Evolutionary conservation across 495 filamentous ascomycete genomes (phyloP).

Genomic region (Daldinia decipiens): DNA sequence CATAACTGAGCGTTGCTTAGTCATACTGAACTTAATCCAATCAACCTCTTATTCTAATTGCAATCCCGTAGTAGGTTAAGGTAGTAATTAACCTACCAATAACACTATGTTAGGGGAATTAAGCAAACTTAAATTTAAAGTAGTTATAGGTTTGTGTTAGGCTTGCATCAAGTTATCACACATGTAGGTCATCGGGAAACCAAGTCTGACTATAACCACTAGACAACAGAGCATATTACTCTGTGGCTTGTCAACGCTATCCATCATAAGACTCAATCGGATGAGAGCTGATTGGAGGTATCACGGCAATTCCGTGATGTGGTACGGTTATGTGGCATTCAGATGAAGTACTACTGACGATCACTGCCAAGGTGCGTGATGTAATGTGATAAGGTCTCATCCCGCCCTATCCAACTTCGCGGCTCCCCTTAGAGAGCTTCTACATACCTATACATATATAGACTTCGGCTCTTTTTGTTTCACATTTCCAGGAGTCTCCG

Average conservation of each 20-base stretch:
- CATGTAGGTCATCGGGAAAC: neutral
- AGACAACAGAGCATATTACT: neutral
- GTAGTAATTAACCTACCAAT: too few relatives aligned
- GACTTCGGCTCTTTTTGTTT: conserved; percentile 35
- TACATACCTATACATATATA: conserved; percentile 4
- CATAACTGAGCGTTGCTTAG: too few relatives aligned
- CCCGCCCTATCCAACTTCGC: conserved; percentile 25
- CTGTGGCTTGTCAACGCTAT: neutral
- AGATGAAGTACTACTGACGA: conserved; percentile 39
- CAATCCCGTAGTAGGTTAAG: too few relatives aligned
- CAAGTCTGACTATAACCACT: neutral
- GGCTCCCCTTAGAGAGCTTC: conserved; percentile 14
- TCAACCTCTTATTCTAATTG: too few relatives aligned
- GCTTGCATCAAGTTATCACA: neutral
- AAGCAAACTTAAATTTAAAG: too few relatives aligned
- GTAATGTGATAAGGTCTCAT: conserved; percentile 27
- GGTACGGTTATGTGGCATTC: conserved; percentile 4
- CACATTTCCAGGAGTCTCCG: conserved; percentile 11
- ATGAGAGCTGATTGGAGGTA: neutral
- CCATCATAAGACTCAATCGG: neutral
- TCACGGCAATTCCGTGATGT: neutral
- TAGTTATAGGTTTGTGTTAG: too few relatives aligned
- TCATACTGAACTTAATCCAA: too few relatives aligned
- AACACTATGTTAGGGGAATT: too few relatives aligned
- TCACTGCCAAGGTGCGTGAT: conserved; percentile 28